These are phyloP conservation scores for Eucalyptus melliodora DNA, from an alignment of 345 rosid species.

Conservation along the genomic window DNA sequence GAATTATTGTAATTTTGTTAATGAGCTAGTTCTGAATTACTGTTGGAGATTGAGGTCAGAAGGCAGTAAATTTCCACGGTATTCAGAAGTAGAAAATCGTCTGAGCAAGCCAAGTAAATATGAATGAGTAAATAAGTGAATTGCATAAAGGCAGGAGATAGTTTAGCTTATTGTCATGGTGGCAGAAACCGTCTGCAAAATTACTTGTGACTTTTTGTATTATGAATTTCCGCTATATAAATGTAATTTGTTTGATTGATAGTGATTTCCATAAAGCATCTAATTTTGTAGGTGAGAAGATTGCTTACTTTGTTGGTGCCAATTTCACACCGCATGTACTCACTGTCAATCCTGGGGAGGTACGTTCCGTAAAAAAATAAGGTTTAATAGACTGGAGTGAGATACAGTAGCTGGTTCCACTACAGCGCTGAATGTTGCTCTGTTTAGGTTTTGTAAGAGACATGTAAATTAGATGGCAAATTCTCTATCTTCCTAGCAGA, in stretches of 20 bases:
- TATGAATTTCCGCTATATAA: neutral
- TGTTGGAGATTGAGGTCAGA: neutral
- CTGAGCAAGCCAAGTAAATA: neutral
- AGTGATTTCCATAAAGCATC: neutral
- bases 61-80: neutral
- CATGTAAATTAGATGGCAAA: neutral
- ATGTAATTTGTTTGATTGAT: neutral
- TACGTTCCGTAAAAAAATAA: conserved; percentile 1
- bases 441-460: neutral
- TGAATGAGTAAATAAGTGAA: neutral
- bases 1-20: neutral
- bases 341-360: conserved; percentile 93
- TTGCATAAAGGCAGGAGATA: neutral
- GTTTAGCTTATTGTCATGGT: neutral
- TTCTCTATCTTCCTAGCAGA: neutral
- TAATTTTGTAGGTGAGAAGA: conserved; percentile 34
- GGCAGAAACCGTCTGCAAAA: neutral
- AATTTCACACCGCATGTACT: conserved; percentile 81
- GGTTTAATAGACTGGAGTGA: neutral
- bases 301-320: conserved; percentile 49
- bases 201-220: neutral
- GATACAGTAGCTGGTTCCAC: neutral
- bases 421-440: neutral
- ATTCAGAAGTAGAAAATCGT: neutral
- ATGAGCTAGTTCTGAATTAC: neutral